Evolutionary conservation across 2,329 filamentous ascomycete genomes (phyloP).

Genomic region (Aureobasidium pullulans): DNA sequence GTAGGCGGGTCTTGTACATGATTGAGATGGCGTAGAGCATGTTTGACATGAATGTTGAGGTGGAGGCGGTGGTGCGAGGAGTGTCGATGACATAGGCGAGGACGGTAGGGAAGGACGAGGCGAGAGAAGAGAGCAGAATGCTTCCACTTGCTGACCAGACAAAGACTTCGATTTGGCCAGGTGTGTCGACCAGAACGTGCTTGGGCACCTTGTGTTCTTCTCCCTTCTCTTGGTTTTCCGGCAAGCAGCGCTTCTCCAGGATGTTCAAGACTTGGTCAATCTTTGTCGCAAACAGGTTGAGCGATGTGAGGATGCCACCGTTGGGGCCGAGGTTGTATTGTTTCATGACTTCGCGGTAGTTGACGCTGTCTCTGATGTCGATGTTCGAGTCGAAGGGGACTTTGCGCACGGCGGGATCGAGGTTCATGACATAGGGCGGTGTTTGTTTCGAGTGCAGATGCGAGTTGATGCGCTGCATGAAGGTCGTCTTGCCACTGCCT

Average conservation of each 20-base stretch:
- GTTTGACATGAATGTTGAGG: conserved; percentile 98
- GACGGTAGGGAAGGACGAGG: conserved; percentile 90
- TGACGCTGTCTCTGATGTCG: conserved; percentile 96
- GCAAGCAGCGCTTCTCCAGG: conserved; percentile 68
- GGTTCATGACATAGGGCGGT: conserved; percentile 91
- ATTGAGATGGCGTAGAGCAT: conserved; percentile 99
- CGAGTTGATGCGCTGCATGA: conserved; percentile 97
- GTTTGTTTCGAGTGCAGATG: conserved; percentile 64
- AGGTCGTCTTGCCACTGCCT: conserved; percentile 97
- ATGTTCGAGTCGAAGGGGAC: conserved; percentile 97
- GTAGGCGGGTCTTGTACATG: conserved; percentile 95
- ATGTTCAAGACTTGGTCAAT: conserved; percentile 89
- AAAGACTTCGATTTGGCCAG: conserved; percentile 97
- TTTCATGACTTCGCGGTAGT: conserved; percentile 99
- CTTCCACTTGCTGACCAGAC: conserved; percentile 96
- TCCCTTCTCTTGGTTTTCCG: conserved; percentile 13
- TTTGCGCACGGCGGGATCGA: conserved; percentile 88
- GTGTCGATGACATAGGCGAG: conserved; percentile 98
- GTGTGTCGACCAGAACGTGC: conserved; percentile 89
- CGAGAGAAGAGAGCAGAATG: conserved; percentile 86
- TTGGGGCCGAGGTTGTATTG: conserved; percentile 97
- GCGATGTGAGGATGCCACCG: conserved; percentile 87
- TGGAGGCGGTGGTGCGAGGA: conserved; percentile 78
- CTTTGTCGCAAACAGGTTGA: conserved; percentile 97
- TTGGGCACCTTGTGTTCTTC: conserved; percentile 40